phyloP scores from a whole-genome alignment of 306 rosid genomes.

The Cucurbita pepo region DNA sequence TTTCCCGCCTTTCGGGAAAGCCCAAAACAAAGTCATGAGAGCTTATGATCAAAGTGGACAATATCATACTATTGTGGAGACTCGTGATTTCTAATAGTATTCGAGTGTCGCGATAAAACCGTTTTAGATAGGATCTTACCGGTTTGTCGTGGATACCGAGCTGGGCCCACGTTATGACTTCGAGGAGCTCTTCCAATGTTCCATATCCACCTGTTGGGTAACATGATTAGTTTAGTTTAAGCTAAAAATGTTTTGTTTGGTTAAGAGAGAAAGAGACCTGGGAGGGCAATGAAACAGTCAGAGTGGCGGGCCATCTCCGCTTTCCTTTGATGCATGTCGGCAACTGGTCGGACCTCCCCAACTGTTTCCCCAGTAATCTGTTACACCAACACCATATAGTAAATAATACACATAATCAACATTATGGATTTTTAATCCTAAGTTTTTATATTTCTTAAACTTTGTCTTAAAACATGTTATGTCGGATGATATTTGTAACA shows the following conservation, averaged over 20 bases:
- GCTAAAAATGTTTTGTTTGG: not conserved
- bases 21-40: too few species aligned
- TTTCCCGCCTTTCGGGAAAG: too few species aligned
- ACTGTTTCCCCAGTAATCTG: slow-evolving; percentile 21
- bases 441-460: not conserved
- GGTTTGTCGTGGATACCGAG: slow-evolving; percentile 23
- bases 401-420: too few species aligned
- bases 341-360: slow-evolving; percentile 21
- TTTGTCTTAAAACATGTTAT: not conserved
- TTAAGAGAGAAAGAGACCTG: slow-evolving; percentile 9
- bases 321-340: slow-evolving; percentile 22
- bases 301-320: slow-evolving; percentile 26
- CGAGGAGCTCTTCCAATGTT: slow-evolving; percentile 22
- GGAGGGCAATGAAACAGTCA: slow-evolving; percentile 25
- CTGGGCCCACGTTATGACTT: slow-evolving; percentile 23
- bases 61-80: too few species aligned
- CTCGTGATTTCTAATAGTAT: too few species aligned
- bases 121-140: not conserved
- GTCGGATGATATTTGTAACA: not conserved
- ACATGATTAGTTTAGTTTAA: not conserved
- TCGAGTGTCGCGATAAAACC: too few species aligned
- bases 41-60: too few species aligned
- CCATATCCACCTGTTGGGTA: slow-evolving; percentile 12
- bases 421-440: not conserved
- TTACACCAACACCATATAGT: not conserved